Base-by-base conservation (phyloP, 306 rosid genomes). In the Argentina anserina region DNA sequence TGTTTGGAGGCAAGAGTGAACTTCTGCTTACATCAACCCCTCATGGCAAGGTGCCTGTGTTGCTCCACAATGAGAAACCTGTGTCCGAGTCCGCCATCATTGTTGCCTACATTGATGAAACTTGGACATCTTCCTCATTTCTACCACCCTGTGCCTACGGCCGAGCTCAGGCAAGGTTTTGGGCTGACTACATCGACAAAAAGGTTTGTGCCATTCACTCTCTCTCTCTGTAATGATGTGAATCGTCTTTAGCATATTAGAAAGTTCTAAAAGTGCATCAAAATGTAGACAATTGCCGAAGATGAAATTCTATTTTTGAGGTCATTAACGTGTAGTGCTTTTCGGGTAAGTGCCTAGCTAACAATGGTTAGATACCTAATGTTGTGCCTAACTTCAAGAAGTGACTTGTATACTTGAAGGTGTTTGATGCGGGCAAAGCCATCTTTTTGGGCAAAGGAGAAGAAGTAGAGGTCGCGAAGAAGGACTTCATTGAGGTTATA, bases 1-100 rank as follows among this genome's bases (percentile, higher is more conserved):
- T 92, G n/a, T 75, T 88, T 84, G 96, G 88, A 0, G 81, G 81
- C 4, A 90, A 90, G 52, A 92, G 96, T 71, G 88, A 87, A 7
- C 74, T 85, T 67, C 62, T 92, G 29, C 81, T 87, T 7, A 85
- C 78, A 2, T 82, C 91, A 9, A 90, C 85, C 71, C 95, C 96
- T 3, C 73, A 92, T 61, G 72, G 81, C 72, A 87, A 78, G 67
- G 96, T 90, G 9, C 92, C 95, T 5, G 92, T 90, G 11, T 58
- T 88, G 1, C 65, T 92, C 76, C 96, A 88, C 53, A 63, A 82
- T 7, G 87, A 60, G 9, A 83, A 80, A 15, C 90, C 95, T 17
- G 28, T 92, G 2, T 1, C 28, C 1, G 98, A 90, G 55, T 90
- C 84, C 0, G 52, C 86, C 15, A 82, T 71, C 72, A 88, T 90